Evolutionary conservation across 2,329 filamentous ascomycete species (phyloP).

Genomic region (Chrysosporium queenslandicum): DNA sequence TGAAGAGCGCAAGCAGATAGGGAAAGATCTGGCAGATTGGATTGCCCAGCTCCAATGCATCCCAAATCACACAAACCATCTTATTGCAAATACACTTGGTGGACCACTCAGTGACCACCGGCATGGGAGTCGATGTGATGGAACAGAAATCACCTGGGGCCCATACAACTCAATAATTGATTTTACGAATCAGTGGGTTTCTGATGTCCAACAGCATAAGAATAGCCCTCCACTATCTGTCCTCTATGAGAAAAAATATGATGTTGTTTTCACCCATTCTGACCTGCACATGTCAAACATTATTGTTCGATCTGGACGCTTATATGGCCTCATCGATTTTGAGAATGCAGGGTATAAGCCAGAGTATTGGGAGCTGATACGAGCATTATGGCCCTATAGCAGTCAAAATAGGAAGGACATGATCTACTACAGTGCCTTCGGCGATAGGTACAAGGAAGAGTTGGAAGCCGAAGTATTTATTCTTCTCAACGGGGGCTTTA

Average conservation of each 20-base stretch:
- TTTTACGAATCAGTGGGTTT: constrained; percentile 11
- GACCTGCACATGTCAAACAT: constrained; percentile 14
- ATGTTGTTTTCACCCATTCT: constrained; percentile 16
- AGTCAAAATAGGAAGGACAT: neutral
- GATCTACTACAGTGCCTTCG: constrained; percentile 9
- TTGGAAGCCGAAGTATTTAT: constrained; percentile 12
- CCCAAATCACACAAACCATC: constrained; percentile 12
- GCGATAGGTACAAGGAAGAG: constrained; percentile 14
- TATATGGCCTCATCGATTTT: constrained; percentile 15
- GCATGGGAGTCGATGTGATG: no score
- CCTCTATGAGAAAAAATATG: constrained; percentile 14
- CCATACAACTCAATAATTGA: constrained; percentile 14
- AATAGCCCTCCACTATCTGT: constrained; percentile 9
- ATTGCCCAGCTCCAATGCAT: constrained; percentile 14
- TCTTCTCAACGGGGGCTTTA: no score
- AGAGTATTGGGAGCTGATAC: constrained; percentile 16
- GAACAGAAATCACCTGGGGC: constrained; percentile 7
- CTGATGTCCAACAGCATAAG: neutral
- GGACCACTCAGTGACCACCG: constrained; percentile 11
- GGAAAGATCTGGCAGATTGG: constrained; percentile 13
- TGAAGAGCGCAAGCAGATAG: constrained; percentile 15
- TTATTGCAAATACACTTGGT: constrained; percentile 13
- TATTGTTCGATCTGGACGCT: constrained; percentile 8
- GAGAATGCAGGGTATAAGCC: constrained; percentile 15
- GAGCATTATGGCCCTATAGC: constrained; percentile 8